These are phyloP conservation scores for Trichoderma atrobrunneum DNA, from an alignment of 2,329 filamentous ascomycete species.

Conservation along the genomic window DNA sequence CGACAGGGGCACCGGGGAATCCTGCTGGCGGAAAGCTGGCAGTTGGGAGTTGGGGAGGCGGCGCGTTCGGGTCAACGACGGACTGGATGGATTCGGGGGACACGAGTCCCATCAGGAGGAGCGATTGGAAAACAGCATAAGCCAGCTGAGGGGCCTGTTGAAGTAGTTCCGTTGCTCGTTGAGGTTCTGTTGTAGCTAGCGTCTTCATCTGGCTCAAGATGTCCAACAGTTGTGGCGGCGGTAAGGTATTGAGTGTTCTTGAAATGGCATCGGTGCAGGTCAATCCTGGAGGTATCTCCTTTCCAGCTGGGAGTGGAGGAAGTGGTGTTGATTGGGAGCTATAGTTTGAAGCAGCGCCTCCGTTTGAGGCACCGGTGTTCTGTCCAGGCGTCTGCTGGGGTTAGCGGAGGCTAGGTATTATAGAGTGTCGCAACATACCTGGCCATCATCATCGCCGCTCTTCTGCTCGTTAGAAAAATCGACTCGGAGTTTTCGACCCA, in stretches of 20 bases:
- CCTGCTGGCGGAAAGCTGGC: slow-evolving; percentile 36
- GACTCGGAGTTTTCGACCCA: slow-evolving; percentile 89
- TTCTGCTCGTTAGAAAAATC: slow-evolving; percentile 94
- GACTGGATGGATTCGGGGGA: slow-evolving; percentile 78
- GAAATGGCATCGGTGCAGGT: slow-evolving; percentile 89
- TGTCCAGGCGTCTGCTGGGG: slow-evolving; percentile 24
- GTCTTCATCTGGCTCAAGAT: slow-evolving; percentile 94
- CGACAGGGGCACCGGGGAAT: slow-evolving; percentile 35
- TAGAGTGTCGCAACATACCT: slow-evolving; percentile 12
- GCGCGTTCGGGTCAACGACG: slow-evolving; percentile 65
- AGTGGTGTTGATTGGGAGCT: slow-evolving; percentile 51
- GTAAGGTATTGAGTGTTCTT: slow-evolving; percentile 80
- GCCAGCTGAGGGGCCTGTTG: slow-evolving; percentile 86
- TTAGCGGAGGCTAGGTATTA: neutral
- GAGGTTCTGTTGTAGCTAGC: slow-evolving; percentile 76
- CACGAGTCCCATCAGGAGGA: slow-evolving; percentile 89
- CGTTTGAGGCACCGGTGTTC: slow-evolving; percentile 33
- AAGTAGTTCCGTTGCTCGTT: slow-evolving; percentile 80
- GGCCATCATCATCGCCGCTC: slow-evolving; percentile 57
- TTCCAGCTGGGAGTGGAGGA: slow-evolving; percentile 79
- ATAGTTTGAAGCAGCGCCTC: slow-evolving; percentile 33
- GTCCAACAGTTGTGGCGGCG: slow-evolving; percentile 85
- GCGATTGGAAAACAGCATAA: slow-evolving; percentile 91
- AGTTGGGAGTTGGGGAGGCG: slow-evolving; percentile 33
- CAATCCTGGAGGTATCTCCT: slow-evolving; percentile 78